Evolutionary conservation across 176 grass and related monocot species (phyloP).

Genomic region (Neostapfia colusana): DNA sequence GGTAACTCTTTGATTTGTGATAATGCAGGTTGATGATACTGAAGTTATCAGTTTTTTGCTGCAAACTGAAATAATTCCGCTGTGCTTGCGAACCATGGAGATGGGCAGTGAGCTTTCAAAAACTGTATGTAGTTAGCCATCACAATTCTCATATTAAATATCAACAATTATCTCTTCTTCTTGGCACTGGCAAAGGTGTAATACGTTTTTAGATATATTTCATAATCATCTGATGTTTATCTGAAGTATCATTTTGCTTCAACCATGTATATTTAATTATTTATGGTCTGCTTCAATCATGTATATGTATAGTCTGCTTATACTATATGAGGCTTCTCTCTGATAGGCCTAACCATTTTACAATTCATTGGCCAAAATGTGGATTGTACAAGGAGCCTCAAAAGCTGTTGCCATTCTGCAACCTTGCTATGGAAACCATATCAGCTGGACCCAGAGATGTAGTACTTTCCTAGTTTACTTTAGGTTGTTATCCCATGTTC

Average conservation of each 20-base stretch:
- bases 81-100: constrained; percentile 95
- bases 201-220: background rate
- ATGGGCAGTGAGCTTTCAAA: constrained; percentile 99
- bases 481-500: background rate
- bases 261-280: constrained; percentile 22
- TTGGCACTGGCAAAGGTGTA: constrained; percentile 17
- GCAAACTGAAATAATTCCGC: constrained; percentile 99
- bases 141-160: constrained; percentile 18
- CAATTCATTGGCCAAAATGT: constrained; percentile 21
- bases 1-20: constrained; percentile 23
- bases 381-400: background rate
- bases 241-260: background rate
- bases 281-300: background rate
- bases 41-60: constrained; percentile 98
- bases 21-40: constrained; percentile 87
- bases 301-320: constrained; percentile 25
- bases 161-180: constrained; percentile 19
- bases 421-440: constrained; percentile 2
- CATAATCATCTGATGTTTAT: constrained; percentile 1
- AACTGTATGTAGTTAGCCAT: constrained; percentile 58
- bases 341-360: background rate
- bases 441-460: background rate
- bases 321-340: background rate
- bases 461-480: background rate
- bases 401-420: background rate